Percentiles rank a stretch among this genome's conserved stretches.
phyloP scores from a whole-genome alignment of 1,139 yeast genomes.

The Yamadazyma taylorii region DNA sequence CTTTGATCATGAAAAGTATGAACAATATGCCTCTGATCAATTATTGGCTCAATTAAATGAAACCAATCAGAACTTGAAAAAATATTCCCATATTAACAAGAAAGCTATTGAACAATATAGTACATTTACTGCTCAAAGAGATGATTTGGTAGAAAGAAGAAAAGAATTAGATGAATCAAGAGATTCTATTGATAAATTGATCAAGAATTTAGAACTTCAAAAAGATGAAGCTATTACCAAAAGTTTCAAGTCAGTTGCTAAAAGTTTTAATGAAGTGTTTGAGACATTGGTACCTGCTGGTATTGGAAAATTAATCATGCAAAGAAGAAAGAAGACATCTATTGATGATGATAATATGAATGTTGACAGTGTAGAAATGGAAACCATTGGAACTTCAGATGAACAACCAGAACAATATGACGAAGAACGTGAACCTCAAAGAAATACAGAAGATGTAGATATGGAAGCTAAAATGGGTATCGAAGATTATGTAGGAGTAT shows the following conservation, averaged over 20 bases:
- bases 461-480: slow-evolving; percentile 27
- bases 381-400: slow-evolving; percentile 3
- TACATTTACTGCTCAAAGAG: slow-evolving; percentile 72
- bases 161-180: slow-evolving; percentile 71
- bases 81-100: slow-evolving; percentile 79
- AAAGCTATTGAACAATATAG: slow-evolving; percentile 86
- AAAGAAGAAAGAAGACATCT: slow-evolving; percentile 32
- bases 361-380: slow-evolving; percentile 10
- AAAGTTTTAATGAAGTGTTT: slow-evolving; percentile 72
- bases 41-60: slow-evolving; percentile 56
- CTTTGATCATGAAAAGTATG: slow-evolving; percentile 43
- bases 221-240: slow-evolving; percentile 81
- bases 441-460: slow-evolving; percentile 17
- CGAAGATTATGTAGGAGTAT: slow-evolving; percentile 77
- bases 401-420: slow-evolving; percentile 16
- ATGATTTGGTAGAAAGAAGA: slow-evolving; percentile 63
- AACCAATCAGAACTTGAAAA: slow-evolving; percentile 57
- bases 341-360: slow-evolving; percentile 9
- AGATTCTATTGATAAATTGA: slow-evolving; percentile 69
- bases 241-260: slow-evolving; percentile 76
- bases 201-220: slow-evolving; percentile 69
- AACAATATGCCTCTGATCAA: slow-evolving; percentile 51
- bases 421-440: slow-evolving; percentile 19
- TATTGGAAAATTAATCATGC: slow-evolving; percentile 71
- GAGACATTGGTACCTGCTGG: slow-evolving; percentile 84